Evolutionary conservation across 1,139 yeast genomes (phyloP).

Genomic region (Geotrichum aggregatum): DNA sequence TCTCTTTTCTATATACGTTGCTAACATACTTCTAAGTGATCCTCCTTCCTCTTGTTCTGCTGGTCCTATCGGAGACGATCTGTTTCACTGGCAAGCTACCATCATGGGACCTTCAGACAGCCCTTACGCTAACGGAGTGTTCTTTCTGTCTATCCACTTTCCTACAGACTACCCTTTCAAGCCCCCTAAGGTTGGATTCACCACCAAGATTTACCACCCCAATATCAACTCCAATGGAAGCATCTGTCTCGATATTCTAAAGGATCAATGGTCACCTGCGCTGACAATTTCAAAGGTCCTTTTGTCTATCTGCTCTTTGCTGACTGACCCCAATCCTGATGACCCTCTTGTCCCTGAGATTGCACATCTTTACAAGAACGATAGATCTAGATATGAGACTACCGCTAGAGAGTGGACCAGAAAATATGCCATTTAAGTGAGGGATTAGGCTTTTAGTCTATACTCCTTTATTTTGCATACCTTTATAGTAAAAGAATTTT

Average conservation of each 20-base stretch:
- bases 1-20: background rate
- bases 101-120: conserved; percentile 95
- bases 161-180: conserved; percentile 94
- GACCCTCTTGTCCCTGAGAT: conserved; percentile 98
- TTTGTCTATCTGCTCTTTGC: conserved; percentile 80
- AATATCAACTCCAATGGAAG: conserved; percentile 85
- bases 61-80: conserved; percentile 96
- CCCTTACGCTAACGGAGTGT: conserved; percentile 91
- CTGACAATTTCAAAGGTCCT: conserved; percentile 84
- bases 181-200: conserved; percentile 89
- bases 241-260: conserved; percentile 78
- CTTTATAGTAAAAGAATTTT: background rate
- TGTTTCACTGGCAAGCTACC: conserved; percentile 96
- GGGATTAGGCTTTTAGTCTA: background rate
- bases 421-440: conserved; percentile 79
- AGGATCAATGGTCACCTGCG: conserved; percentile 91
- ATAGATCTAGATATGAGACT: conserved; percentile 89
- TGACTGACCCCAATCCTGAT: conserved; percentile 97
- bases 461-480: conserved; percentile 4
- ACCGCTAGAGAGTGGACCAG: conserved; percentile 99
- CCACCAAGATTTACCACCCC: conserved; percentile 88
- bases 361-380: conserved; percentile 94
- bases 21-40: conserved; percentile 52
- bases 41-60: conserved; percentile 99
- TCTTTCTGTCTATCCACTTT: conserved; percentile 85